Conservation (phyloP, 176 grass and related monocot genomes). For the Avena atlantica region DNA sequence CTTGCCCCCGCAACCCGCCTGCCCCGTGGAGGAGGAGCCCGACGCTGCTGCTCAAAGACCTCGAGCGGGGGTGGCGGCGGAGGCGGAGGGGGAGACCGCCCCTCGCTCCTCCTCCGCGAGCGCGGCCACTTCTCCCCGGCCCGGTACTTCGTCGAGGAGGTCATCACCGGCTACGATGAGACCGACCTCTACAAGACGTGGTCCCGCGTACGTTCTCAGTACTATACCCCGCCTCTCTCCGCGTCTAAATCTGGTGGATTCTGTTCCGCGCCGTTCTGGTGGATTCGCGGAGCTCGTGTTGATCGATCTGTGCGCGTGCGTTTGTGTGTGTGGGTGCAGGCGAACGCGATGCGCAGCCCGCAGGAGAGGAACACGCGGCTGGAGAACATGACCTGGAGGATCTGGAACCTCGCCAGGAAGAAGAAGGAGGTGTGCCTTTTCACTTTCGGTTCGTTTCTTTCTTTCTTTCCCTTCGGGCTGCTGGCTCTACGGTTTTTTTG, state of each 20-base stretch:
- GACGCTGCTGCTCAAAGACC: too few relatives aligned
- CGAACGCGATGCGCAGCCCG: conserved; percentile 86
- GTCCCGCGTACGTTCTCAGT: conserved; percentile 53
- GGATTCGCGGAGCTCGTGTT: conserved; percentile 9
- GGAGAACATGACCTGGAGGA: conserved; percentile 99
- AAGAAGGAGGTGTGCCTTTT: conserved; percentile 87
- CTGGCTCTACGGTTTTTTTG: too few relatives aligned
- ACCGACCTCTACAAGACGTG: conserved; percentile 87
- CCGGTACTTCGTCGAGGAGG: conserved; percentile 82
- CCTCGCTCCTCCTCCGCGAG: conserved; percentile 74
- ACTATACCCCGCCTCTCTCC: too few relatives aligned
- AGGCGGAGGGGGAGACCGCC: conserved; percentile 35
- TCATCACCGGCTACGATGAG: conserved; percentile 88
- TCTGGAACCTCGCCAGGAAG: conserved; percentile 99
- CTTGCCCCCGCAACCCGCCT: too few relatives aligned
- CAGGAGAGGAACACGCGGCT: conserved; percentile 97
- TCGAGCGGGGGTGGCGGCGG: too few relatives aligned
- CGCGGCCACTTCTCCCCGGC: conserved; percentile 72
- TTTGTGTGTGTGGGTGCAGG: not conserved
- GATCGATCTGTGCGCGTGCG: conserved; percentile 24
- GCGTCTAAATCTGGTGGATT: not conserved
- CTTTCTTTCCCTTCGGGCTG: not conserved
- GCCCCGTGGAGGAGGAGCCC: too few relatives aligned
- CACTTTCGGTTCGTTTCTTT: conserved; percentile 45
- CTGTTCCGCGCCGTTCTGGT: not conserved